These are phyloP conservation scores for Cryptosporidium baileyi DNA, from an alignment of 169 alveolate species.

Conservation along the genomic window DNA sequence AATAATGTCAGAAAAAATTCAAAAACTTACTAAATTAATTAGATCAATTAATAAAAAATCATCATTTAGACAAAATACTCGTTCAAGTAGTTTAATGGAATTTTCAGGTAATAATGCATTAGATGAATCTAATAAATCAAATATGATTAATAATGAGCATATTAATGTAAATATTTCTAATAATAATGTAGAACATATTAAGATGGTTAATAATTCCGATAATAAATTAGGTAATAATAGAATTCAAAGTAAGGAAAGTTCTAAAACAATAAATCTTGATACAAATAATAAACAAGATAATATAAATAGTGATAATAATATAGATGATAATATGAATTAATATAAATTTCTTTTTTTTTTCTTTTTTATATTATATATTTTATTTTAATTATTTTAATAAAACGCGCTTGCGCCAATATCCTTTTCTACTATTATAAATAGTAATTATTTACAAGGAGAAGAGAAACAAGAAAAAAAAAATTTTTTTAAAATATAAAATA, in stretches of 20 bases:
- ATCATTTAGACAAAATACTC: conserved; percentile 33
- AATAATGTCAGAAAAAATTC: conserved; percentile 49
- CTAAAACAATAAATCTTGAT: background rate
- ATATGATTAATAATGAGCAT: background rate
- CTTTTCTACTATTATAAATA: background rate
- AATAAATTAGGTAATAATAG: background rate
- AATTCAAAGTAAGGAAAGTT: background rate
- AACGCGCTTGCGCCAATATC: no score
- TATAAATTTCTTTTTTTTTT: no score
- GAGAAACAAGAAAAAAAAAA: background rate
- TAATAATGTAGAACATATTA: background rate
- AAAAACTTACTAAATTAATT: conserved; percentile 20
- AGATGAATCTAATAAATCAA: background rate
- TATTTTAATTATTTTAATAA: no score
- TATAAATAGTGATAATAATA: background rate
- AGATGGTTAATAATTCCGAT: background rate
- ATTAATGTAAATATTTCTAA: background rate
- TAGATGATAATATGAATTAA: no score
- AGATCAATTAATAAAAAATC: background rate
- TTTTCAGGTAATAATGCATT: background rate
- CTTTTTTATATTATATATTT: no score
- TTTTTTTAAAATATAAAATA: no score
- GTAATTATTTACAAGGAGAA: background rate
- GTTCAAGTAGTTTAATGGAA: conserved; percentile 32
- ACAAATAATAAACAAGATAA: background rate